Percentiles rank a stretch among this genome's conserved stretches.
Conservation (phyloP, 1,139 yeast genomes). For the Candida neerlandica region DNA sequence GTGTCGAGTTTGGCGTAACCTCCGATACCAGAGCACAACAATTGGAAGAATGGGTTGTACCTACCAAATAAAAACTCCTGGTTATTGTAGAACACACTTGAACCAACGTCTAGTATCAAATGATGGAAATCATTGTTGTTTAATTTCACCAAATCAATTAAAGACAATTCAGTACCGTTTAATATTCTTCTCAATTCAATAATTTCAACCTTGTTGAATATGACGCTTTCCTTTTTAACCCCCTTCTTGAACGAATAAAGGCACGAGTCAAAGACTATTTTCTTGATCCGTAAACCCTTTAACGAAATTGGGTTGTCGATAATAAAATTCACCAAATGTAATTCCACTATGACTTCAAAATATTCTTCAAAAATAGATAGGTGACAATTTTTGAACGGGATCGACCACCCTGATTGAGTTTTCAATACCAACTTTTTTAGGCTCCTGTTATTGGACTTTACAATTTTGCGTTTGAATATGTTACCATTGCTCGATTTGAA, state of each 20-base stretch:
- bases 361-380: slow-evolving; percentile 33
- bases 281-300: slow-evolving; percentile 18
- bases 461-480: slow-evolving; percentile 18
- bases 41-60: slow-evolving; percentile 44
- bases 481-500: slow-evolving; percentile 8
- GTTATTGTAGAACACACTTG: slow-evolving; percentile 47
- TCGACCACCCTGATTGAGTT: slow-evolving; percentile 53
- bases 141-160: slow-evolving; percentile 44
- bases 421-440: slow-evolving; percentile 31
- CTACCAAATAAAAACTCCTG: slow-evolving; percentile 35
- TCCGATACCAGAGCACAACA: slow-evolving; percentile 44
- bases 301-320: slow-evolving; percentile 36
- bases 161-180: slow-evolving; percentile 48
- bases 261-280: slow-evolving; percentile 29
- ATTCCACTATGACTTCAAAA: slow-evolving; percentile 47
- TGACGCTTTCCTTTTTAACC: slow-evolving; percentile 14
- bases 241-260: slow-evolving; percentile 23
- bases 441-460: slow-evolving; percentile 22
- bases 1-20: slow-evolving; percentile 31
- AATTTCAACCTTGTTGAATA: slow-evolving; percentile 38
- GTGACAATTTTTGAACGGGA: slow-evolving; percentile 43
- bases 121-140: slow-evolving; percentile 27
- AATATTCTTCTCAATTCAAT: slow-evolving; percentile 40
- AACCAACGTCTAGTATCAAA: slow-evolving; percentile 49
- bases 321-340: slow-evolving; percentile 49